A percentile compares a stretch with the other conserved stretches of the same genome.
phyloP scores from a whole-genome alignment of 2,329 filamentous ascomycete genomes.

The Talaromyces pinophilus region DNA sequence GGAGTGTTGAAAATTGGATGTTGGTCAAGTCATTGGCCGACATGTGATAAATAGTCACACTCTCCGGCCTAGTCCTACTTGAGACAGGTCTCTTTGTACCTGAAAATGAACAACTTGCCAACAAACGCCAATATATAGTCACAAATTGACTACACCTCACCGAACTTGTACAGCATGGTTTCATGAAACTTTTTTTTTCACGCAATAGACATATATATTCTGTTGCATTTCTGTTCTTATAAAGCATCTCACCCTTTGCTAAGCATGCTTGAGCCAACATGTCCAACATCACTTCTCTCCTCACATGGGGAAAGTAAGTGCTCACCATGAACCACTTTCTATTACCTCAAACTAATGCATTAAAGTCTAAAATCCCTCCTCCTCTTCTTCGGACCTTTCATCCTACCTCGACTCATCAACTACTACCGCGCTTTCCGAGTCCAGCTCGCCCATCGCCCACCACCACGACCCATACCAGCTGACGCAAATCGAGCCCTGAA shows the following conservation, averaged over 20 bases:
- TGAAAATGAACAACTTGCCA: slow-evolving; percentile 7
- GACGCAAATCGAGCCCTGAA: slow-evolving; percentile 45
- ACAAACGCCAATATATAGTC: neutral
- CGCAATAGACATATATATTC: neutral
- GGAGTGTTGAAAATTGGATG: neutral
- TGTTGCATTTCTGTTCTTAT: neutral
- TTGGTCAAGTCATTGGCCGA: neutral
- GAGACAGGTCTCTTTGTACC: slow-evolving; percentile 5
- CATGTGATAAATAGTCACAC: slow-evolving; percentile 1
- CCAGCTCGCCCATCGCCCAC: slow-evolving; percentile 38
- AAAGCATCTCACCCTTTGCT: neutral
- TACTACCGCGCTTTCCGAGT: slow-evolving; percentile 40
- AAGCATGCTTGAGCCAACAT: slow-evolving; percentile 19
- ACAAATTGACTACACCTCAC: neutral
- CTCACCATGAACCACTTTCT: neutral
- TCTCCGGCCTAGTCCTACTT: neutral
- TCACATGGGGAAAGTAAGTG: slow-evolving; percentile 23
- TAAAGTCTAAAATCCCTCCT: slow-evolving; percentile 46
- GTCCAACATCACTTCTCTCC: slow-evolving; percentile 17
- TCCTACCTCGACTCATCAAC: slow-evolving; percentile 43
- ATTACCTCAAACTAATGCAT: neutral
- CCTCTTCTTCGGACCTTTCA: slow-evolving; percentile 47
- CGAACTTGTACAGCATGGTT: neutral
- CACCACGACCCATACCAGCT: slow-evolving; percentile 40
- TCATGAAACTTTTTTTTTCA: neutral